Base-by-base conservation (phyloP, 768 basidiomycete genomes). In the Lentinula boryana region DNA sequence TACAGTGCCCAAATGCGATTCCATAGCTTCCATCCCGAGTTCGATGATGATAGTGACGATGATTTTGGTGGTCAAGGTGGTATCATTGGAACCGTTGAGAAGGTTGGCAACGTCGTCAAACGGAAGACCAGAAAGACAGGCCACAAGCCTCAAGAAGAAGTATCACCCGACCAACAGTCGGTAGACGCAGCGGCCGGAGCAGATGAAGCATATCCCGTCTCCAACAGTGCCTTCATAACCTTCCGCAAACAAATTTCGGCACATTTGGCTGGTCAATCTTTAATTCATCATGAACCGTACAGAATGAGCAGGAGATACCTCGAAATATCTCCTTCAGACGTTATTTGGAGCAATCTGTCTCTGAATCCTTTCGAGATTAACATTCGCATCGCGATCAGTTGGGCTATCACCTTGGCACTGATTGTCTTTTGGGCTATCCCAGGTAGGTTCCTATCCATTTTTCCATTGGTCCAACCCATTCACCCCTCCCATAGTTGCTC, bases 201-300 rank as follows among this genome's bases (percentile, higher is more conserved):
- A 56, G 55, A 31, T 15, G 60, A 63, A 32, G 72, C 72, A 54
- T 89, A 88, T 60, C 86, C 85, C 2, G 80, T 80, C 3, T 62
- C 87, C 64, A 87, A 78, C 66, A 88, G 86, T 35, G 89, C 89
- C 7, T 98, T 98, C 71, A 80, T 98, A 62, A 87, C 90, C 21
- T 98, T 98, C 81, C 86, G 94, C 71, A 81, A 85, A 65, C 96
- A 98, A 76, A 91, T 97, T 63, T 89, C 91, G 2, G 95, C 95
- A 16, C 95, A 98, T 72, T 76, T 98, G 71, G 93, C 91, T 1
- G 80, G 82, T 38, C 87, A 95, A 72, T 76, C 78, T 3, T 74
- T 95, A 44, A 75, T 84, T 5, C 91, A 95, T 71, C 87, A 95
- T 68, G 84, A 86, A 56, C 93, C 93, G 27, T 92, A 91, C 66